Percentiles rank a stretch among this genome's conserved stretches.
Evolutionary conservation across 148 eudicot genomes (phyloP).

Genomic region (Limonium bicolor): DNA sequence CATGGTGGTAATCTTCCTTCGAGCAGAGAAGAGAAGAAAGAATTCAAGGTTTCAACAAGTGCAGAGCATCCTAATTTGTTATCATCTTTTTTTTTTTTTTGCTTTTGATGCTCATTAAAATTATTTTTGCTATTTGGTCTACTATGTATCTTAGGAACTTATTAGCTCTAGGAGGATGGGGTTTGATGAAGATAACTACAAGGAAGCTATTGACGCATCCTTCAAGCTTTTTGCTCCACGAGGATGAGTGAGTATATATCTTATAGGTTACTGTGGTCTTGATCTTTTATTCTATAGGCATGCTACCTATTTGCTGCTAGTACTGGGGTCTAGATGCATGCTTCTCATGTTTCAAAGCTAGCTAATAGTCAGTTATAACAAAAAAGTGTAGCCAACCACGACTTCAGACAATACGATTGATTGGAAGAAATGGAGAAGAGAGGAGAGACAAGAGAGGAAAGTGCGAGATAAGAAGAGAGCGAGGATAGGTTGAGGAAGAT

Average conservation of each 20-base stretch:
- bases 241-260: constrained; percentile 69
- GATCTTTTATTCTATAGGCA: too few species aligned
- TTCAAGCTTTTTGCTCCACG: constrained; percentile 77
- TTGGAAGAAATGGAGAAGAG: too few species aligned
- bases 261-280: too few species aligned
- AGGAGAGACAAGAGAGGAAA: too few species aligned
- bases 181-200: constrained; percentile 86
- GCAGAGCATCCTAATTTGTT: neutral
- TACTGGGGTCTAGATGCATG: too few species aligned
- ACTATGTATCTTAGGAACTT: constrained; percentile 45
- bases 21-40: constrained; percentile 84
- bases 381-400: too few species aligned
- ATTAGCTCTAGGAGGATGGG: constrained; percentile 63
- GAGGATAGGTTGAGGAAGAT: too few species aligned
- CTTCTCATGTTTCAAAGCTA: too few species aligned
- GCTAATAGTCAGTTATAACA: too few species aligned
- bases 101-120: neutral
- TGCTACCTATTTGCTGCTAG: too few species aligned
- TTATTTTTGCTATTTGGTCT: constrained; percentile 8
- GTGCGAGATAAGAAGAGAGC: too few species aligned
- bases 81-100: neutral
- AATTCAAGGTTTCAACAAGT: constrained; percentile 53
- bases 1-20: constrained; percentile 70
- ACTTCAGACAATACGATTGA: too few species aligned
- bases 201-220: constrained; percentile 89